Evolutionary conservation across 768 basidiomycete species (phyloP), one percentile per base, ranked within the genome.

Genomic region (Boletus rubroflammeus): DNA sequence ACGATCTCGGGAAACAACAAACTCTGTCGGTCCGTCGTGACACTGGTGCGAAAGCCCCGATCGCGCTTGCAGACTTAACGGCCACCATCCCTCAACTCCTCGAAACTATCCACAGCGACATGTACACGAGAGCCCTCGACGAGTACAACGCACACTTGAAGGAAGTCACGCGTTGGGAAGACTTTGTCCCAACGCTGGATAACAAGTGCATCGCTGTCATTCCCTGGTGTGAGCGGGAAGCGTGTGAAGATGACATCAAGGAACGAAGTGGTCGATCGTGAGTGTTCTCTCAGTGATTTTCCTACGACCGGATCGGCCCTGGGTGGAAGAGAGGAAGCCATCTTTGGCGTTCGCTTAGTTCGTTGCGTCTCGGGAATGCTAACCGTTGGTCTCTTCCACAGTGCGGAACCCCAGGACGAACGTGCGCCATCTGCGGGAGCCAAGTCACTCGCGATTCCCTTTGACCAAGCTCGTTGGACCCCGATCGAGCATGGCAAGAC

Each of bases 211-310:
- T 93, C 35, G 84, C 88, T 21, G 88, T 88, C 51, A 82, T 98
- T 55, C 97, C 97, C 4, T 99, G 97, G 97, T 98, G 97, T 72
- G 93, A 98, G 72, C 80, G 76, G 19, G 91, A 90, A 67, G 80
- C 78, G 14, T 99, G 97, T 66, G 97, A 99, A 72, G 96, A 99
- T 68, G 91, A 94, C 64, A 98, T 99, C 79, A 98, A 99, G 78
- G 93, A 98, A 64, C 80, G 90, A 57, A 92, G 87, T 67, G 92
- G 84, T 53, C 78, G 84, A 70, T 83, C 88, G 91, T 95, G 72
- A 78, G 61, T 64, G 59, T 56, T 53, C 15, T 47, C 10, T 41
- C 8, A 0, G 10, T 26, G 14, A 23, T 31, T 43, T 39, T 51
- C 28, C 23, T 50, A 45, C 25, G n/a, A 8, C 17, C 32, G 13